Evolutionary conservation across 768 basidiomycete species (phyloP), one percentile per base, ranked within the genome.

Genomic region (Tylopilus balloui): DNA sequence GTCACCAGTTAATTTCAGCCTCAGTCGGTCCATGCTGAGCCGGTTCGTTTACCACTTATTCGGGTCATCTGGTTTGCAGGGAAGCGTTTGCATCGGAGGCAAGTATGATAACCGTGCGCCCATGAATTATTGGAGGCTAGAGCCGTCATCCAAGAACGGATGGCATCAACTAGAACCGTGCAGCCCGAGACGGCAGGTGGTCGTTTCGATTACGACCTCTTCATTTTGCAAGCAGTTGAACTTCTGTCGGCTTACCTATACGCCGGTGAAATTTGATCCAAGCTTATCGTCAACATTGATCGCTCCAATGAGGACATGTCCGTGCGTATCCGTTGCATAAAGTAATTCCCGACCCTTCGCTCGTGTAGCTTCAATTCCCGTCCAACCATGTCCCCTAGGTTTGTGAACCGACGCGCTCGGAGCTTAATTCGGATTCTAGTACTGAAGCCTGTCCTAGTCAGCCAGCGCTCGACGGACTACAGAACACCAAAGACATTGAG

Each of bases 401-500:
- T 5, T 27, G 60, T 47, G 28, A 25, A 17, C 43, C 19, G 19
- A 44, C 37, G 14, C 19, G 3, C 34, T 21, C 10, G 31, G 35
- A 32, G 9, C 19, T 3, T 15, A n/a, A n/a, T n/a, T n/a, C n/a
- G n/a, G n/a, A 14, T 32, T 23, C 41, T 6, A 29, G 19, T 31
- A 28, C 47, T 49, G 35, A 52, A 25, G 23, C n/a, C 6, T 2
- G 9, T 36, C 15, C 13, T 19, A 53, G 60, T 17, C 39, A 48
- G 29, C 42, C 51, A 11, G 14, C 12, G 5, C 10, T 29, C 4
- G 0, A 36, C 29, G 15, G 3, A 20, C 20, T 31, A 23, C 48
- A 36, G 12, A 42, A 36, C 24, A 31, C 21, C 12, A 35, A 36
- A 3, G 72, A 71, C 41, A 71, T 71, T 13, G 72, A 71, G 43